A percentile compares a stretch with the other conserved stretches of the same genome.
Conservation (phyloP, 2,329 filamentous ascomycete species). For the Fusarium penzigii region DNA sequence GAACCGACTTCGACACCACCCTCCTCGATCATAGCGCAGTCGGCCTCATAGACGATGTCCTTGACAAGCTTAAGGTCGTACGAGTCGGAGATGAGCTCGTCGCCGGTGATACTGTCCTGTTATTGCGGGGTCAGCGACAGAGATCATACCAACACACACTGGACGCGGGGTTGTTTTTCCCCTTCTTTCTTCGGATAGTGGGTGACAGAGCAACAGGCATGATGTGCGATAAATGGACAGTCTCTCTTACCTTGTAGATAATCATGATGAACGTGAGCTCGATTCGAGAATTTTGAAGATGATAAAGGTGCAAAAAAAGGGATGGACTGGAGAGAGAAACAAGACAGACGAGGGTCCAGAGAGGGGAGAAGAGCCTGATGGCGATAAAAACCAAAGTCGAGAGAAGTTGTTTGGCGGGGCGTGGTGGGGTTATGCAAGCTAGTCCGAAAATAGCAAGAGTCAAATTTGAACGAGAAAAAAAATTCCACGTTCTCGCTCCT, state of each 20-base stretch:
- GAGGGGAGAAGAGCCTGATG: constrained; percentile 21
- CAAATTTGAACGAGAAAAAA: background rate
- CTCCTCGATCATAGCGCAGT: constrained; percentile 87
- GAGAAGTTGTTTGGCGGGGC: constrained; percentile 24
- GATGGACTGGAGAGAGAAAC: constrained; percentile 14
- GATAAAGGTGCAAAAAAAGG: constrained; percentile 19
- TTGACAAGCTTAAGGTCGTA: constrained; percentile 82
- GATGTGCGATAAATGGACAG: background rate
- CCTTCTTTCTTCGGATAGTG: background rate
- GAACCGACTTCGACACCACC: constrained; percentile 72
- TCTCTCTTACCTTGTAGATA: constrained; percentile 64
- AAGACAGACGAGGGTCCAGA: constrained; percentile 15
- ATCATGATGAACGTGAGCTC: constrained; percentile 62
- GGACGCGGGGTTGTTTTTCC: constrained; percentile 17
- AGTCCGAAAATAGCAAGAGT: constrained; percentile 6
- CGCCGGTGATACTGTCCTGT: constrained; percentile 84
- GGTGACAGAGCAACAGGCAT: constrained; percentile 7
- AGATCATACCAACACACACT: constrained; percentile 18
- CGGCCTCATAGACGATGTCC: constrained; percentile 81
- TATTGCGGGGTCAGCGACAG: constrained; percentile 30
- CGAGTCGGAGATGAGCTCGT: constrained; percentile 97
- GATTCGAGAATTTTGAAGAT: constrained; percentile 19
- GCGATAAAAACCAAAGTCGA: constrained; percentile 29
- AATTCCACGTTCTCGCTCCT: constrained; percentile 10
- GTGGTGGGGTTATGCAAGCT: constrained; percentile 20